Base-by-base conservation (phyloP, 2,329 filamentous ascomycete species). In the Claviceps spartinae region DNA sequence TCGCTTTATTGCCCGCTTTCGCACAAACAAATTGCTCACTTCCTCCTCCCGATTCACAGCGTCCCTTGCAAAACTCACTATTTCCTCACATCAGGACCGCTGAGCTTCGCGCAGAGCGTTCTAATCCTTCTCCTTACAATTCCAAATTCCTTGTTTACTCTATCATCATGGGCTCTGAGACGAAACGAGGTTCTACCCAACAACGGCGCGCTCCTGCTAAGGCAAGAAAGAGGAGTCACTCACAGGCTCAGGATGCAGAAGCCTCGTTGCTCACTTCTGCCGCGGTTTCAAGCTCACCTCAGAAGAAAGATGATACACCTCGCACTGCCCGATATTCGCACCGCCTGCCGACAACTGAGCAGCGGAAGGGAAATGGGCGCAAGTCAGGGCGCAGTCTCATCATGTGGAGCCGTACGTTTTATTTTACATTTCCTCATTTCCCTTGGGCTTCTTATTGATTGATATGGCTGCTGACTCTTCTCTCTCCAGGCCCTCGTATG, bases 401-500 rank as follows among this genome's bases (percentile, higher is more conserved):
- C 26, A 59, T 63, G 26, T 74, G 72, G 72, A 62, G 61, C n/a
- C 66, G 71, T 73, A 63, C 65, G 71, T 47, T 8, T 16, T 47
- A 2, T 40, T 24, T 42, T 41, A 20, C n/a, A 13, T 36, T 16
- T 20, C 44, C n/a, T 3, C 20, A 1, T 22, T 20, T 22, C 7
- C 14, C 7, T 47, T 36, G 8, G 18, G 38, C 20, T 30, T 47
- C 36, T 20, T 18, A 4, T 13, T 34, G 26, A 20, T 47, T 47
- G 30, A 14, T 20, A 30, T 4, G 24, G 26, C 24, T 18, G n/a
- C n/a, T 36, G 9, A 34, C 9, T 18, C 22, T 38, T 47, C 18
- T 37, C 11, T 22, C 41, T 18, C 38, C n/a, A 76, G 72, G 70
- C 1, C 66, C 69, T 9, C 67, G 71, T 9, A 75, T 75, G 69